A percentile compares a stretch with the other conserved stretches of the same genome.
These are phyloP conservation scores for Citropsis articulata DNA, from an alignment of 345 rosid species.

Conservation along the genomic window DNA sequence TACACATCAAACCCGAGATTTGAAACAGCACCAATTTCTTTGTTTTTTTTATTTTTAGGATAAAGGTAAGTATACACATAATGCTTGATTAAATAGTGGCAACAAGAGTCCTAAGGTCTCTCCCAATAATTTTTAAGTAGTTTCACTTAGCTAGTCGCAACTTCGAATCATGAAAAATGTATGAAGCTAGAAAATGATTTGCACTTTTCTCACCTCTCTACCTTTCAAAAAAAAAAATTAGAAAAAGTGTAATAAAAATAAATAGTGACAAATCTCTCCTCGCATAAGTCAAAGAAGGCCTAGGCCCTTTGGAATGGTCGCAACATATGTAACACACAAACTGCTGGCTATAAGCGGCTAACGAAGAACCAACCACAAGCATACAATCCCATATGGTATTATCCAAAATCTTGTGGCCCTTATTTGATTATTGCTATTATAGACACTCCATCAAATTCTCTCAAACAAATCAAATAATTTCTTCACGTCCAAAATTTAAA, in stretches of 20 bases:
- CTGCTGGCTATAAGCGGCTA: conserved; percentile 20
- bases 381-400: conserved; percentile 9
- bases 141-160: rapidly evolving
- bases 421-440: conserved; percentile 3
- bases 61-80: too few relatives aligned
- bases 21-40: too few relatives aligned
- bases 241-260: too few relatives aligned
- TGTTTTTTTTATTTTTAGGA: too few relatives aligned
- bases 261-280: neutral
- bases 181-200: too few relatives aligned
- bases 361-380: conserved; percentile 27
- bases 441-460: neutral
- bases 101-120: too few relatives aligned
- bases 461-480: neutral
- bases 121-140: too few relatives aligned
- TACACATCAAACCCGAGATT: too few relatives aligned
- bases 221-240: too few relatives aligned
- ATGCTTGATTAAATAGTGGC: too few relatives aligned
- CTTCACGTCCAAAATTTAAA: neutral
- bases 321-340: neutral
- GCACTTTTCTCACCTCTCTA: too few relatives aligned
- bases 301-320: neutral
- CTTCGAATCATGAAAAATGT: too few relatives aligned
- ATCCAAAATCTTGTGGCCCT: conserved; percentile 47
- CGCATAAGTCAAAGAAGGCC: neutral